Conservation (phyloP, 768 basidiomycete species). For the Suillus bovinus region DNA sequence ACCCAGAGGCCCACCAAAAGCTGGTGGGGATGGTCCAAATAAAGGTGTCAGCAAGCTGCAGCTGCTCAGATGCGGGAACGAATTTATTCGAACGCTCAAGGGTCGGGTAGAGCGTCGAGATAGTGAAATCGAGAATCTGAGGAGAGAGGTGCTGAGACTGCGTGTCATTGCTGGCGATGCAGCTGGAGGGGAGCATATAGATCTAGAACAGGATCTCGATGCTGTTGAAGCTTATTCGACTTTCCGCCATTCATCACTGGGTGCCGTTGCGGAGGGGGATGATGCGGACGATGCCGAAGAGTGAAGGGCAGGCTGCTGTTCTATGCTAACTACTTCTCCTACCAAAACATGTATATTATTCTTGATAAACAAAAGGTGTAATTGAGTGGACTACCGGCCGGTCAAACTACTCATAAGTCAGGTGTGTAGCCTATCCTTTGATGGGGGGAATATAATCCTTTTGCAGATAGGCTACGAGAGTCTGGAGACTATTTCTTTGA, state of each 20-base stretch:
- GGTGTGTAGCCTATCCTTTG: neutral
- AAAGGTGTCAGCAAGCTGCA: constrained; percentile 94
- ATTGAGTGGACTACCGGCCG: neutral
- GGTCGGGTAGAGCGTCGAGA: constrained; percentile 79
- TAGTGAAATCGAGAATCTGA: constrained; percentile 67
- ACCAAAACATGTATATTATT: constrained; percentile 4
- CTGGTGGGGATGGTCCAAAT: constrained; percentile 89
- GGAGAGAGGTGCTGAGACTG: constrained; percentile 66
- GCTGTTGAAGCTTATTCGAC: constrained; percentile 24
- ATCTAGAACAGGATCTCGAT: constrained; percentile 32
- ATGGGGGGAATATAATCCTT: neutral
- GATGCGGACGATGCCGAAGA: constrained; percentile 27
- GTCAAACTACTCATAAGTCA: neutral
- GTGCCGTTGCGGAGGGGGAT: constrained; percentile 36
- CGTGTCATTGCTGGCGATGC: constrained; percentile 37
- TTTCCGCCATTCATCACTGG: constrained; percentile 20
- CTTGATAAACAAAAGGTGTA: neutral
- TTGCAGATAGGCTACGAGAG: neutral
- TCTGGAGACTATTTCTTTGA: neutral
- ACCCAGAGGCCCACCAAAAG: constrained; percentile 85
- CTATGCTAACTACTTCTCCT: neutral
- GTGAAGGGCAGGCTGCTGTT: constrained; percentile 8
- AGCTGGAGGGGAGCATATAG: constrained; percentile 24
- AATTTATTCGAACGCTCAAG: constrained; percentile 78
- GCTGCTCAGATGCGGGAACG: constrained; percentile 87